Evolutionary conservation across 306 rosid genomes (phyloP).

Genomic region (Prinsepia uniflora): DNA sequence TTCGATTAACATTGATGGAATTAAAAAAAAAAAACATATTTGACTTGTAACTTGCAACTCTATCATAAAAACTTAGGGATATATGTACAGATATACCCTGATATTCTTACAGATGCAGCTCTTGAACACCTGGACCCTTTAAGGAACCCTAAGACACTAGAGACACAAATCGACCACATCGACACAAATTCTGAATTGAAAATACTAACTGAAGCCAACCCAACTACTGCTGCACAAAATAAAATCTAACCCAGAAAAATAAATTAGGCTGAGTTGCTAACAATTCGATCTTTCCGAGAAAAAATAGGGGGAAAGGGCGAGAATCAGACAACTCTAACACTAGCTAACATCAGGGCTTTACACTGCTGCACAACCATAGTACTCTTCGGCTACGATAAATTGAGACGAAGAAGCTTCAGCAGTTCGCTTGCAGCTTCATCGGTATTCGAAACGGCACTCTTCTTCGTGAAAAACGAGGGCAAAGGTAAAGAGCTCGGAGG

Average conservation of each 20-base stretch:
- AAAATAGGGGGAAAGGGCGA: conserved; percentile 43
- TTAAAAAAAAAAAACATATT: neutral
- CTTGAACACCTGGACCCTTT: neutral
- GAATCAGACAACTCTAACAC: conserved; percentile 22
- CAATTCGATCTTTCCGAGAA: neutral
- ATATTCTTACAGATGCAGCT: neutral
- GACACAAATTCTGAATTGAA: neutral
- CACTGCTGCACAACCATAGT: neutral
- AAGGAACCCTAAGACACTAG: neutral
- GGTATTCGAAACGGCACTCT: neutral
- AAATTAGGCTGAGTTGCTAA: neutral
- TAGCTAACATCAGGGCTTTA: neutral
- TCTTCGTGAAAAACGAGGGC: conserved; percentile 41
- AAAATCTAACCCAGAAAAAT: neutral
- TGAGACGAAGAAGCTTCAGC: conserved; percentile 34
- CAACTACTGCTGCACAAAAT: neutral
- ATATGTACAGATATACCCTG: neutral
- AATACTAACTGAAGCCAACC: neutral
- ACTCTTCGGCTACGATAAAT: conserved; percentile 5
- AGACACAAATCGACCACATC: neutral
- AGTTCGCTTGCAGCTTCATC: conserved; percentile 38
- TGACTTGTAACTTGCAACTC: neutral
- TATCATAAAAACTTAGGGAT: neutral
- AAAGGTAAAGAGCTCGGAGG: conserved; percentile 57
- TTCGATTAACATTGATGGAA: neutral